These are phyloP conservation scores for Diplocarpon rosae DNA, from an alignment of 2,329 filamentous ascomycete genomes.

Conservation along the genomic window DNA sequence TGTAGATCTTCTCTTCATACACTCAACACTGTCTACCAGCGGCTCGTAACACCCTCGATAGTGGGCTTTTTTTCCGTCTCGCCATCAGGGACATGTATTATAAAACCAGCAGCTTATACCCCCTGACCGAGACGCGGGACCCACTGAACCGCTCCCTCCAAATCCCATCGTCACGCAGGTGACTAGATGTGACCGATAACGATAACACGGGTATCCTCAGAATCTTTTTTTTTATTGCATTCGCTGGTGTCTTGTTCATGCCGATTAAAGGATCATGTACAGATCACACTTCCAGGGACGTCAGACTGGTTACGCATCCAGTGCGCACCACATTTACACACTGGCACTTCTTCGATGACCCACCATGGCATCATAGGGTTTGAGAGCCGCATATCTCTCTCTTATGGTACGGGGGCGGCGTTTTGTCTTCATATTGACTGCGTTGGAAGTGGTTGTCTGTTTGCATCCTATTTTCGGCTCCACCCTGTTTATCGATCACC, in stretches of 20 bases:
- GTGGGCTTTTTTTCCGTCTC: slow-evolving; percentile 11
- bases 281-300: slow-evolving; percentile 2
- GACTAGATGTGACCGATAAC: too few relatives aligned
- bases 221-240: too few relatives aligned
- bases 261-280: slow-evolving; percentile 17
- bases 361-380: slow-evolving; percentile 4
- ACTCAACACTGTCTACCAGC: neutral
- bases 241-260: slow-evolving; percentile 12
- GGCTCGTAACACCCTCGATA: neutral
- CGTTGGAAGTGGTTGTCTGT: neutral
- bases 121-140: slow-evolving; percentile 13
- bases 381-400: slow-evolving; percentile 12
- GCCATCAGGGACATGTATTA: slow-evolving; percentile 16
- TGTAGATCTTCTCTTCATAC: slow-evolving; percentile 30
- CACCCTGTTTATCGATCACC: neutral
- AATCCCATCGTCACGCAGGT: neutral
- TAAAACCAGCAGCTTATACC: slow-evolving; percentile 18
- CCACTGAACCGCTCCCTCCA: slow-evolving; percentile 16
- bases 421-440: slow-evolving; percentile 7
- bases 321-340: slow-evolving; percentile 5
- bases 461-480: neutral
- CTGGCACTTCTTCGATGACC: slow-evolving; percentile 10
- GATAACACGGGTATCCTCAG: too few relatives aligned
- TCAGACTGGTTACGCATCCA: slow-evolving; percentile 4
- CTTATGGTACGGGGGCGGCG: slow-evolving; percentile 14